Evolutionary conservation across 164 flowering plant species (phyloP).

Genomic region (Amborella trichopoda): DNA sequence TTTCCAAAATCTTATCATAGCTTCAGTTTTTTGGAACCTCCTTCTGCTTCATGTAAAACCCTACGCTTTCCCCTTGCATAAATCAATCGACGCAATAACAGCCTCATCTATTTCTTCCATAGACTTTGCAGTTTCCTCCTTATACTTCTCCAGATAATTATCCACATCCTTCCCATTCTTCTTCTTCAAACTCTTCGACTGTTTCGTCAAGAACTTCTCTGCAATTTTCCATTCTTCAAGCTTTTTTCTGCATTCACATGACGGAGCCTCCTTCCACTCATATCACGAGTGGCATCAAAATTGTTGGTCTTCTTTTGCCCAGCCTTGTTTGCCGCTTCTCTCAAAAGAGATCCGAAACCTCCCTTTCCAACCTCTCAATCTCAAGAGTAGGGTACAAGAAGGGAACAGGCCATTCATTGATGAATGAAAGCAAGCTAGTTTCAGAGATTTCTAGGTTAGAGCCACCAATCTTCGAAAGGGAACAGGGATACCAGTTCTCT

Average conservation of each 20-base stretch:
- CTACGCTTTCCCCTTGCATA: too few species aligned
- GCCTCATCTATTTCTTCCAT: constrained; percentile 52
- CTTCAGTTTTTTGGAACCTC: constrained; percentile 12
- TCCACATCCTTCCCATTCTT: too few species aligned
- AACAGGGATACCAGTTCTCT: too few species aligned
- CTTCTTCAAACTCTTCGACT: constrained; percentile 30
- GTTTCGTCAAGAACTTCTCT: constrained; percentile 79
- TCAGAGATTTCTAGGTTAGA: constrained; percentile 15
- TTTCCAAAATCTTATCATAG: too few species aligned
- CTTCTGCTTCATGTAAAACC: constrained; percentile 41
- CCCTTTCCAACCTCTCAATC: constrained; percentile 85
- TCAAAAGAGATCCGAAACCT: constrained; percentile 86
- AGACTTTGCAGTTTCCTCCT: too few species aligned
- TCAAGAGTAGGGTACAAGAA: constrained; percentile 28
- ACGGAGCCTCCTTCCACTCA: constrained; percentile 85
- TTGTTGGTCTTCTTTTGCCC: constrained; percentile 98
- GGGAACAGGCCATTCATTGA: constrained; percentile 16
- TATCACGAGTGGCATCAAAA: constrained; percentile 90
- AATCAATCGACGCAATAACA: constrained; percentile 16
- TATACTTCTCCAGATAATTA: too few species aligned
- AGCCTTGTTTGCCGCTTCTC: constrained; percentile 92
- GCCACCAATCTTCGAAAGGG: too few species aligned
- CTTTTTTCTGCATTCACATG: constrained; percentile 95
- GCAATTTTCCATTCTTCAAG: constrained; percentile 83
- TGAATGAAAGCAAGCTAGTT: constrained; percentile 15